A percentile compares a stretch with the other conserved stretches of the same genome.
phyloP scores from a whole-genome alignment of 352 stramenopile species.

The Pythium myriotylum region DNA sequence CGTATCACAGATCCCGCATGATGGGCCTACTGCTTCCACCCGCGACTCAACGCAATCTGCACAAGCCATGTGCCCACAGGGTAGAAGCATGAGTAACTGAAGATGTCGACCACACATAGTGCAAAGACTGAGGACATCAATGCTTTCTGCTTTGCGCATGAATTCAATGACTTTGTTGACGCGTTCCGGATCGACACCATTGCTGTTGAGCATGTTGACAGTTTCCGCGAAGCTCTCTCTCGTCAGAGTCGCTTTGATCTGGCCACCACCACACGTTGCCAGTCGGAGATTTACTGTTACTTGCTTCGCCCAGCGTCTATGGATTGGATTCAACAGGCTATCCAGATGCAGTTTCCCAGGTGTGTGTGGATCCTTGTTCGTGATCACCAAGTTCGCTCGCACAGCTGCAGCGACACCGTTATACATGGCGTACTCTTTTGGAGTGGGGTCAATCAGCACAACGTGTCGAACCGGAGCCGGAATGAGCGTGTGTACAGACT shows the following conservation, averaged over 20 bases:
- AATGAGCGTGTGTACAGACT: constrained; percentile 77
- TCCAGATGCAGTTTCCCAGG: constrained; percentile 65
- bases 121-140: constrained; percentile 65
- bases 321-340: constrained; percentile 77
- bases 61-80: constrained; percentile 92
- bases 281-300: constrained; percentile 63
- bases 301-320: constrained; percentile 58
- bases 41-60: constrained; percentile 90
- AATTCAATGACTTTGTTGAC: constrained; percentile 49
- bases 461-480: constrained; percentile 28
- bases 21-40: constrained; percentile 48
- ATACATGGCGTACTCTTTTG: constrained; percentile 70
- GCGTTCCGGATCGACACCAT: constrained; percentile 47
- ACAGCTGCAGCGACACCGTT: constrained; percentile 67
- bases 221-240: constrained; percentile 53
- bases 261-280: constrained; percentile 57
- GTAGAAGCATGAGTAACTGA: constrained; percentile 90
- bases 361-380: constrained; percentile 68
- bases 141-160: constrained; percentile 50
- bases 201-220: constrained; percentile 47
- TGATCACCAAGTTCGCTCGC: constrained; percentile 73
- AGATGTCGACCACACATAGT: constrained; percentile 81
- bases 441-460: constrained; percentile 68
- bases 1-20: constrained; percentile 56
- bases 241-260: constrained; percentile 49